These are phyloP conservation scores for Pulveroboletus sp. DNA, from an alignment of 768 basidiomycete species.

Conservation along the genomic window DNA sequence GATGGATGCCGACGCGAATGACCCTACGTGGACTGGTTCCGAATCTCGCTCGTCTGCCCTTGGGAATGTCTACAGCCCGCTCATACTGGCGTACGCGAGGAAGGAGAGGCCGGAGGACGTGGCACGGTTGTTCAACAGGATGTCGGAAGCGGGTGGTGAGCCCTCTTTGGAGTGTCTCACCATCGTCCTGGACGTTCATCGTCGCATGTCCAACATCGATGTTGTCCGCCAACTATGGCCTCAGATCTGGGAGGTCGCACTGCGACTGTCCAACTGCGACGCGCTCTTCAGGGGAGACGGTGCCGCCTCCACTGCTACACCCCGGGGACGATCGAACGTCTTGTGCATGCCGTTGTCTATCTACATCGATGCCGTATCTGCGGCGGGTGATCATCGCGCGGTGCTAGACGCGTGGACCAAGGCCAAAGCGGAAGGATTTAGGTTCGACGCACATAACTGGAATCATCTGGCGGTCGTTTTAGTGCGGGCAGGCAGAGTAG, in stretches of 20 bases:
- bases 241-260: slow-evolving; percentile 55
- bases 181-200: slow-evolving; percentile 68
- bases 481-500: slow-evolving; percentile 74
- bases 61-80: slow-evolving; percentile 55
- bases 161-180: slow-evolving; percentile 59
- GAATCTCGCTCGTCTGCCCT: slow-evolving; percentile 41
- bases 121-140: slow-evolving; percentile 50
- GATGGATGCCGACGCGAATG: slow-evolving; percentile 32
- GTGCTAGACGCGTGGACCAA: slow-evolving; percentile 65
- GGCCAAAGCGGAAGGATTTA: slow-evolving; percentile 58
- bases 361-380: slow-evolving; percentile 71
- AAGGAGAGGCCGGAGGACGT: slow-evolving; percentile 46
- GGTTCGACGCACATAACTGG: slow-evolving; percentile 88
- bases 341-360: slow-evolving; percentile 77
- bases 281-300: slow-evolving; percentile 29
- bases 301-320: neutral
- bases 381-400: slow-evolving; percentile 53
- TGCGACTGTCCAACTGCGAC: slow-evolving; percentile 35
- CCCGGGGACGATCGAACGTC: slow-evolving; percentile 43
- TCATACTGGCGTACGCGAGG: slow-evolving; percentile 50
- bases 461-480: slow-evolving; percentile 76
- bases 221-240: slow-evolving; percentile 64
- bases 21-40: slow-evolving; percentile 37
- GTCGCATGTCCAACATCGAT: slow-evolving; percentile 50
- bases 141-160: slow-evolving; percentile 48